Percentiles rank a stretch among this genome's conserved stretches.
These are phyloP conservation scores for Vaccinium myrtillus DNA, from an alignment of 148 eudicot genomes.

Conservation along the genomic window DNA sequence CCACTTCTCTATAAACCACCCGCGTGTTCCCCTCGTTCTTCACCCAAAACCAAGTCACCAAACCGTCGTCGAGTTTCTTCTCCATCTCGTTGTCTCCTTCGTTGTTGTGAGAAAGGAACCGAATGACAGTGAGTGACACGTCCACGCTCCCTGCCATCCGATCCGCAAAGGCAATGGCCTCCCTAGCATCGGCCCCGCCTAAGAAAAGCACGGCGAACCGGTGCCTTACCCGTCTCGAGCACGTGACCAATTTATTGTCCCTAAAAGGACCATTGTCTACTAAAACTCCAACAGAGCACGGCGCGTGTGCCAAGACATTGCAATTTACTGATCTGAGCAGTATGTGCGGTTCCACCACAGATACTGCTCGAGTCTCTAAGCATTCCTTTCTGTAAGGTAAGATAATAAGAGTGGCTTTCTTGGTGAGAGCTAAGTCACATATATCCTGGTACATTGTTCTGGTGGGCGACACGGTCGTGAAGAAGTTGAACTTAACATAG, in stretches of 20 bases:
- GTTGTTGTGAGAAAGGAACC: constrained; percentile 49
- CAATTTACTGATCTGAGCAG: constrained; percentile 33
- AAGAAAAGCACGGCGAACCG: constrained; percentile 66
- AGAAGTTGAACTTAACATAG: constrained; percentile 34
- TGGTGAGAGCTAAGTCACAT: constrained; percentile 61
- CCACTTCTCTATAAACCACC: constrained; percentile 68
- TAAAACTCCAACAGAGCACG: constrained; percentile 80
- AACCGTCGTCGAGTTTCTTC: constrained; percentile 78
- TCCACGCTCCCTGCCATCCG: constrained; percentile 48
- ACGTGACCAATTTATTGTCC: neutral
- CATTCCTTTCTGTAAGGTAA: constrained; percentile 50
- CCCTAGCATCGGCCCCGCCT: constrained; percentile 81
- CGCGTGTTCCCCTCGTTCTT: constrained; percentile 64
- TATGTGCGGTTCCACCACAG: constrained; percentile 19
- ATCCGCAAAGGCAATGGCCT: constrained; percentile 69
- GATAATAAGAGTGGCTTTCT: constrained; percentile 57
- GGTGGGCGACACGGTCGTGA: constrained; percentile 55
- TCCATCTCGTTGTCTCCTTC: constrained; percentile 56
- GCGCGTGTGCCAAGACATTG: constrained; percentile 59
- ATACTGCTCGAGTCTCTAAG: constrained; percentile 14
- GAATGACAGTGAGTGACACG: constrained; percentile 45
- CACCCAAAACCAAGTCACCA: constrained; percentile 90
- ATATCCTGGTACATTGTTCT: constrained; percentile 88
- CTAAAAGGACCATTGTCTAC: constrained; percentile 38
- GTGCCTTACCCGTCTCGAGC: constrained; percentile 7